Percentiles rank a stretch among this genome's conserved stretches.
Conservation (phyloP, 2,329 filamentous ascomycete species). For the Emergomyces africanus region DNA sequence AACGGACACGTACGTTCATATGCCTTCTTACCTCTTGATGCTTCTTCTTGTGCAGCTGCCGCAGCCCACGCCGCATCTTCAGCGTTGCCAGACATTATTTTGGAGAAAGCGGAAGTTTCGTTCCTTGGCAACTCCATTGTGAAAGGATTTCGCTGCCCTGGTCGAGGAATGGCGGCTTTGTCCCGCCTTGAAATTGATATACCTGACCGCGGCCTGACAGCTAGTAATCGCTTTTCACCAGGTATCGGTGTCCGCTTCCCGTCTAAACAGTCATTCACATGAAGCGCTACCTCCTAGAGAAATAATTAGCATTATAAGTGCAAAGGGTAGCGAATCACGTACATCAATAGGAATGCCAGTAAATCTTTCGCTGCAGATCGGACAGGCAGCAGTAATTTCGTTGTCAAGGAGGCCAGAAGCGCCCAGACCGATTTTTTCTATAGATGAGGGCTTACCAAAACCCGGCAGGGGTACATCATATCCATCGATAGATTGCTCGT, state of each 20-base stretch:
- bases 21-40: conserved; percentile 70
- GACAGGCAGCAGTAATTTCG: conserved; percentile 43
- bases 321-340: not conserved
- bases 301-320: conserved; percentile 4
- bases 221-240: conserved; percentile 10
- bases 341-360: conserved; percentile 39
- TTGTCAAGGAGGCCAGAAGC: conserved; percentile 35
- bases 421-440: conserved; percentile 11
- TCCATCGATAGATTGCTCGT: not conserved
- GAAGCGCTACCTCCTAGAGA: conserved; percentile 57
- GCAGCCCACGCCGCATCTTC: conserved; percentile 84
- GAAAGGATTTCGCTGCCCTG: conserved; percentile 72
- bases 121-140: conserved; percentile 31
- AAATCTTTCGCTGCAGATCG: conserved; percentile 61
- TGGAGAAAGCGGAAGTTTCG: conserved; percentile 65
- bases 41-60: conserved; percentile 66
- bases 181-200: conserved; percentile 45
- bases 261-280: conserved; percentile 91
- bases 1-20: conserved; percentile 91
- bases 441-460: conserved; percentile 15
- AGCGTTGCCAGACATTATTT: conserved; percentile 82
- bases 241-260: conserved; percentile 52
- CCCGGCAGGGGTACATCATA: not conserved
- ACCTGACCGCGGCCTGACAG: conserved; percentile 10
- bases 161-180: conserved; percentile 56